Base-by-base conservation (phyloP, 1,284 basidiomycete species). In the Omphalotus olearius region DNA sequence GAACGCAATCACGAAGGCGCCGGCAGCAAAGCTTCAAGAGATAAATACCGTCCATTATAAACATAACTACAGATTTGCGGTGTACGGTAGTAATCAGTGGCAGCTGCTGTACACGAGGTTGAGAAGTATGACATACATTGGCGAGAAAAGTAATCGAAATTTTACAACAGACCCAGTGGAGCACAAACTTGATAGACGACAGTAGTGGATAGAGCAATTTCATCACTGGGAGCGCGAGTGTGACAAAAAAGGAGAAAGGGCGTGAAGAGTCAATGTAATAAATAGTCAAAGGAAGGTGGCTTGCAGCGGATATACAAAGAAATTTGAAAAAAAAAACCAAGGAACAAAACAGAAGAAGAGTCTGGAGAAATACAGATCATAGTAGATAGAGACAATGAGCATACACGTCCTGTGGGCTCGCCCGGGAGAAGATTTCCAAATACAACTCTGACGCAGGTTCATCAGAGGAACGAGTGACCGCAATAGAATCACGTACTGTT, bases 351-450 rank as follows among this genome's bases (percentile, higher is more conserved):
- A 33, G 39, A 49, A 26, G 35, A 35, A 26, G 35, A 46, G 20
- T 17, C 9, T 26, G 14, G 20, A 47, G 18, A 35, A 11, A 23
- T 30, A 45, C 46, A 40, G 38, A 30, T 40, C 4, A 40, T 48
- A 39, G 38, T 20, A 48, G n/a, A 40, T 48, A 14, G 39, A 18
- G 20, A 43, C 25, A 37, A n/a, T 18, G 10, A 17, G 17, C 30
- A 42, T 50, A 50, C 48, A 41, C 2, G 17, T 42, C 39, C 39
- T 41, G 35, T 35, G 37, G 39, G 47, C 28, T 25, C 26, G 39
- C 30, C 33, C 14, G 26, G 30, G 13, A 39, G 37, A 40, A 4
- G 23, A 4, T 3, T 20, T 42, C 26, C 2, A 23, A 10, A 17
- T 4, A 23, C 23, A 38, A 16, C 20, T n/a, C 13, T 14, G 18